Conservation (phyloP, 495 filamentous ascomycete genomes). For the Hypoxylon rickii region DNA sequence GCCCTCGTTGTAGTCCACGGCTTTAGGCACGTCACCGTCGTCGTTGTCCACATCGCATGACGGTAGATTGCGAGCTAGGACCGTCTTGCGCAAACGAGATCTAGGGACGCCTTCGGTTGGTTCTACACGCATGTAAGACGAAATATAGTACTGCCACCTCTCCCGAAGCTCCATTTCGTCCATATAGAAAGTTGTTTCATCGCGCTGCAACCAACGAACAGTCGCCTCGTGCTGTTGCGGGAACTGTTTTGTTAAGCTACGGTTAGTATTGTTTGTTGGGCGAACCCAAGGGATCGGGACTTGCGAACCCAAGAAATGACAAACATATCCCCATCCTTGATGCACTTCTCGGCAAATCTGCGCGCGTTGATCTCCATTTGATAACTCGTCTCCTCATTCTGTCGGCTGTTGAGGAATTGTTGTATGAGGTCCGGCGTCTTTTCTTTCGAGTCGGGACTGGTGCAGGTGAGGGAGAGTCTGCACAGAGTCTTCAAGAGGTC, state of each 20-base stretch:
- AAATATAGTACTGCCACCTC: slow-evolving; percentile 90
- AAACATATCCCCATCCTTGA: slow-evolving; percentile 90
- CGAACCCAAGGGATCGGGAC: not conserved
- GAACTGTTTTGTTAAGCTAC: slow-evolving; percentile 47
- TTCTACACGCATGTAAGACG: slow-evolving; percentile 83
- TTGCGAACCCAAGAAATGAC: slow-evolving; percentile 79
- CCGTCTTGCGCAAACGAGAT: slow-evolving; percentile 63
- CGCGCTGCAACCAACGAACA: slow-evolving; percentile 73
- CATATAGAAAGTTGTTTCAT: slow-evolving; percentile 79
- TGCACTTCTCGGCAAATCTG: slow-evolving; percentile 81
- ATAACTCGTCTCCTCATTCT: slow-evolving; percentile 79
- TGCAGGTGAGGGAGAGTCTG: slow-evolving; percentile 74
- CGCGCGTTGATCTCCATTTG: slow-evolving; percentile 82
- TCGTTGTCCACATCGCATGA: slow-evolving; percentile 51
- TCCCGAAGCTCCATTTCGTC: slow-evolving; percentile 62
- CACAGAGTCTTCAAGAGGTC: slow-evolving; percentile 78
- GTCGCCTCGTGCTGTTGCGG: slow-evolving; percentile 62
- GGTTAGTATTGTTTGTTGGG: not conserved
- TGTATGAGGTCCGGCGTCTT: slow-evolving; percentile 85
- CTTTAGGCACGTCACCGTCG: slow-evolving; percentile 54
- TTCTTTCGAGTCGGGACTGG: slow-evolving; percentile 82
- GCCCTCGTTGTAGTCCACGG: slow-evolving; percentile 70
- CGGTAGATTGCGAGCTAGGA: slow-evolving; percentile 77
- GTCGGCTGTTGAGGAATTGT: slow-evolving; percentile 79
- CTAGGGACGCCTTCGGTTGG: slow-evolving; percentile 83